Percentiles rank a stretch among this genome's conserved stretches.
Conservation (phyloP, 768 basidiomycete species). For the Pisolithus albus region DNA sequence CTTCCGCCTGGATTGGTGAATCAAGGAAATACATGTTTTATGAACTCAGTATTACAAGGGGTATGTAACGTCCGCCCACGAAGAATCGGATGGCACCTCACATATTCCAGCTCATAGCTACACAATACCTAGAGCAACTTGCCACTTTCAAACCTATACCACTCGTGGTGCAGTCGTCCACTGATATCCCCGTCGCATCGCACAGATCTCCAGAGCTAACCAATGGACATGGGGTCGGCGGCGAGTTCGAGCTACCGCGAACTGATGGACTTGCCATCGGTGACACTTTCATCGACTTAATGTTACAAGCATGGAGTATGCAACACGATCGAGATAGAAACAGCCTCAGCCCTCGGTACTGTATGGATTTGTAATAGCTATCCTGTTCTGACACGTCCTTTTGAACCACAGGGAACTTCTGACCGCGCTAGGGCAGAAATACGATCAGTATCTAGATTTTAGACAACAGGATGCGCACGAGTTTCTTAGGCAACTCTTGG, state of each 20-base stretch:
- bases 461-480: slow-evolving; percentile 97
- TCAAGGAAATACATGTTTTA: slow-evolving; percentile 90
- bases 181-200: slow-evolving; percentile 35
- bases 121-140: slow-evolving; percentile 51
- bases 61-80: slow-evolving; percentile 37
- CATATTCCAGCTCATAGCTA: slow-evolving; percentile 56
- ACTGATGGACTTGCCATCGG: slow-evolving; percentile 62
- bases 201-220: slow-evolving; percentile 61
- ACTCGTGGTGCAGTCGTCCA: slow-evolving; percentile 32
- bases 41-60: slow-evolving; percentile 91
- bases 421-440: slow-evolving; percentile 66
- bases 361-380: slow-evolving; percentile 9
- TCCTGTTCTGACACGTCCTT: neutral
- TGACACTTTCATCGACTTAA: slow-evolving; percentile 54
- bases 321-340: slow-evolving; percentile 48
- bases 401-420: slow-evolving; percentile 48
- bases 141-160: slow-evolving; percentile 49
- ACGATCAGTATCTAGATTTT: slow-evolving; percentile 93
- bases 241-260: slow-evolving; percentile 45
- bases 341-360: slow-evolving; percentile 62
- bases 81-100: neutral
- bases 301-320: slow-evolving; percentile 58
- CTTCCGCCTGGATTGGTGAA: slow-evolving; percentile 73
- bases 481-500: slow-evolving; percentile 80
- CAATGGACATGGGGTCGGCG: slow-evolving; percentile 54